phyloP scores from a whole-genome alignment of 225 moss, liverwort and hornwort species.

The Pseudoscleropodium purum region DNA sequence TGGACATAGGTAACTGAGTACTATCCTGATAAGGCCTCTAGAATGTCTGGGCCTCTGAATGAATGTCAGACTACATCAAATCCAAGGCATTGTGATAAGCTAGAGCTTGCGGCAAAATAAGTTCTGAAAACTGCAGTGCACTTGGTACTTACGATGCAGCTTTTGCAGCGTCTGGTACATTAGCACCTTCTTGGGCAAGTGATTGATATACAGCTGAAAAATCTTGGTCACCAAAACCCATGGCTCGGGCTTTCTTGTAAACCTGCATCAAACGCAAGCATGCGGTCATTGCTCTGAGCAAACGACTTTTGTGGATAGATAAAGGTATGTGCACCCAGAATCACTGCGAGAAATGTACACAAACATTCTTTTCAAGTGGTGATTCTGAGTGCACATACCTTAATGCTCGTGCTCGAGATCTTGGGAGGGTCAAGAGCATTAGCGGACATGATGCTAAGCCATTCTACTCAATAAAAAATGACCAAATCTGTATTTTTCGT shows the following conservation, averaged over 20 bases:
- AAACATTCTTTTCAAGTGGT: background rate
- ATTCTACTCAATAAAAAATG: background rate
- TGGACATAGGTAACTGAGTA: background rate
- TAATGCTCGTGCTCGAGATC: background rate
- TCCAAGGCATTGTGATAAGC: background rate
- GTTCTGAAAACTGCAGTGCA: background rate
- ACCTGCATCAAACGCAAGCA: slow-evolving; percentile 31
- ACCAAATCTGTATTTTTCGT: background rate
- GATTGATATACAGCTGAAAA: slow-evolving; percentile 75
- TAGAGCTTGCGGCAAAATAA: background rate
- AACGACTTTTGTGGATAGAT: background rate
- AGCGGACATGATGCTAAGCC: background rate
- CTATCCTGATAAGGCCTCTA: background rate
- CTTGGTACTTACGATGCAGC: background rate
- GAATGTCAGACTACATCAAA: background rate
- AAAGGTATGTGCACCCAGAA: background rate
- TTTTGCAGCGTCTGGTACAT: slow-evolving; percentile 20
- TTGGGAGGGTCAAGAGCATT: background rate
- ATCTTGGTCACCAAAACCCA: slow-evolving; percentile 73
- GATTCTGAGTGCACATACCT: background rate
- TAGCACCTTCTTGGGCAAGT: slow-evolving; percentile 1
- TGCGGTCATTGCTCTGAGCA: background rate
- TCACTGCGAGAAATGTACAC: background rate
- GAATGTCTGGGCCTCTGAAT: background rate
- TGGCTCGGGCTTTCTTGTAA: slow-evolving; percentile 60